phyloP scores from a whole-genome alignment of 495 filamentous ascomycete genomes.

The Venustampulla echinocandica region DNA sequence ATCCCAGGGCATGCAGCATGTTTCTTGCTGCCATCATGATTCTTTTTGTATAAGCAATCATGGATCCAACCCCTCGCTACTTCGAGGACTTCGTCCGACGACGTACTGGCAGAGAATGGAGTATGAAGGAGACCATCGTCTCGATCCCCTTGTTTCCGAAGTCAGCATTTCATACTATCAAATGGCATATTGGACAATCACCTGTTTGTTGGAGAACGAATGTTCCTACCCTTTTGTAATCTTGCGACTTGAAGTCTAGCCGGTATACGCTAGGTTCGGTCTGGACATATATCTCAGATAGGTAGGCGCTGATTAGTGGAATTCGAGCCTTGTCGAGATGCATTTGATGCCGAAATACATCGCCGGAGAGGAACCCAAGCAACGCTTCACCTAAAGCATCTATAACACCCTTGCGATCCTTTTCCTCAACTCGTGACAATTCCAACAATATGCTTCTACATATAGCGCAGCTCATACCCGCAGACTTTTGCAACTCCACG shows the following conservation, averaged over 20 bases:
- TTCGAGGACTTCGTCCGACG: background rate
- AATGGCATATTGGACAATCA: background rate
- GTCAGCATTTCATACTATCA: background rate
- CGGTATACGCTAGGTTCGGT: background rate
- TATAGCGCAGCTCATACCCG: background rate
- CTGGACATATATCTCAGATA: background rate
- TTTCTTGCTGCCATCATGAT: background rate
- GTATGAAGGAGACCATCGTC: background rate
- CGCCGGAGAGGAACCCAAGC: too few relatives aligned
- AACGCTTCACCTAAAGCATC: too few relatives aligned
- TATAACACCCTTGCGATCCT: too few relatives aligned
- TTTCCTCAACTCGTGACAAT: background rate
- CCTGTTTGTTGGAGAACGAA: background rate
- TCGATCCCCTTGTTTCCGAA: background rate
- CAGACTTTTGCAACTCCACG: background rate
- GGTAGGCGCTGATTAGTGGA: background rate
- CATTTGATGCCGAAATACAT: background rate
- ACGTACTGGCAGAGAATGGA: background rate
- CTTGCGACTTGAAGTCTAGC: background rate
- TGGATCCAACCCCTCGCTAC: background rate
- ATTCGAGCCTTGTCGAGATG: too few relatives aligned
- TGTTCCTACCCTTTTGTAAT: background rate
- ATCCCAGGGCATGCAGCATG: background rate
- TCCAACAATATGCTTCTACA: background rate
- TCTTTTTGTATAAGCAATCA: background rate